Conservation (phyloP, 2,329 filamentous ascomycete genomes). For the Hypoxylon sp. region DNA sequence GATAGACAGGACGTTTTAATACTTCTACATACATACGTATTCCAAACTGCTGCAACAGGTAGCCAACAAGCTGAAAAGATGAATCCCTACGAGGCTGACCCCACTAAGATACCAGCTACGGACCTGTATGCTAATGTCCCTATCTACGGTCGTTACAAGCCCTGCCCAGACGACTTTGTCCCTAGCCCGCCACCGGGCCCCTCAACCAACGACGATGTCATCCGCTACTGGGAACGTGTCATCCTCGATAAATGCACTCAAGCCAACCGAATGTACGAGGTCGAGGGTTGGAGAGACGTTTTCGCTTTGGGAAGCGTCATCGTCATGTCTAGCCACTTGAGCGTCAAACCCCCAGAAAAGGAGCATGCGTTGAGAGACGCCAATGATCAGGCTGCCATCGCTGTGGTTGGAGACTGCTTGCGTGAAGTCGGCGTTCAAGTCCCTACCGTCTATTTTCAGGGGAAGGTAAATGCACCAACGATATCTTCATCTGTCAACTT, state of each 20-base stretch:
- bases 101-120: conserved; percentile 51
- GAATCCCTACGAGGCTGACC: conserved; percentile 51
- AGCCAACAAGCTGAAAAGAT: conserved; percentile 28
- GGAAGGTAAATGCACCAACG: conserved; percentile 24
- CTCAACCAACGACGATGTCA: neutral
- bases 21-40: neutral
- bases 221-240: conserved; percentile 51
- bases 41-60: neutral
- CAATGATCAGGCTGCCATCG: conserved; percentile 37
- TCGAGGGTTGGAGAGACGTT: conserved; percentile 57
- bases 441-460: conserved; percentile 36
- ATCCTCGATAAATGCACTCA: conserved; percentile 53
- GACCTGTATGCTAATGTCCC: conserved; percentile 54
- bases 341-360: neutral
- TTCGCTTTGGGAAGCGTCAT: conserved; percentile 60
- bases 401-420: conserved; percentile 21
- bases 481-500: neutral
- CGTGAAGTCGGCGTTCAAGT: conserved; percentile 32
- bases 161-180: conserved; percentile 51
- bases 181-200: neutral
- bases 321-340: conserved; percentile 55
- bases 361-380: conserved; percentile 41
- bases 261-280: conserved; percentile 53
- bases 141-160: conserved; percentile 51
- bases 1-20: neutral